Evolutionary conservation across 352 stramenopile genomes (phyloP).

Genomic region (Globisporangium okanoganense): DNA sequence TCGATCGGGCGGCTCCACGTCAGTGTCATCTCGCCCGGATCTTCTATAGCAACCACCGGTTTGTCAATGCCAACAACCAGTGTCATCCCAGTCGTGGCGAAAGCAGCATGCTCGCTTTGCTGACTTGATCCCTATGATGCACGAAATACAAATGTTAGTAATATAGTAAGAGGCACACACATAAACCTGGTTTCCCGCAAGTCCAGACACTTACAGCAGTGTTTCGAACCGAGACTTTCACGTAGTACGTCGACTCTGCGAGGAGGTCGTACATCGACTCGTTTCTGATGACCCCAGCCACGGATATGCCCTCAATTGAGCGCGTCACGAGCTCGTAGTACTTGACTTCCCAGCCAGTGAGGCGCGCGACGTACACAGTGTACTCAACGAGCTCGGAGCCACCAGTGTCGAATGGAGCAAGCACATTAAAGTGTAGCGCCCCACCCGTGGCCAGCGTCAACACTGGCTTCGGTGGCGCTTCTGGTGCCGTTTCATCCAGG

Average conservation of each 20-base stretch:
- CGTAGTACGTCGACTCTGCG: slow-evolving; percentile 29
- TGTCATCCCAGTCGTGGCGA: slow-evolving; percentile 29
- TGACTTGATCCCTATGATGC: slow-evolving; percentile 33
- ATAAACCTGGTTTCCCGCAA: background rate
- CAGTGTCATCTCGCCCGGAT: slow-evolving; percentile 45
- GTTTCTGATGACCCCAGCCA: slow-evolving; percentile 16
- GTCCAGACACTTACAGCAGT: slow-evolving; percentile 16
- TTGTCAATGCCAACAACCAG: slow-evolving; percentile 19
- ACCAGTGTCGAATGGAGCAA: slow-evolving; percentile 36
- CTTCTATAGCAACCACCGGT: slow-evolving; percentile 28
- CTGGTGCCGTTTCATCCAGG: slow-evolving; percentile 9
- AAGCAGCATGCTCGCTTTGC: slow-evolving; percentile 18
- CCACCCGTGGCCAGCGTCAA: slow-evolving; percentile 43
- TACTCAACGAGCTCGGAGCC: slow-evolving; percentile 30
- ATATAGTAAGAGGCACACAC: background rate
- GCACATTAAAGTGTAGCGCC: slow-evolving; percentile 30
- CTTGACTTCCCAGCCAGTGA: slow-evolving; percentile 11
- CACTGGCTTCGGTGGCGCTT: slow-evolving; percentile 18
- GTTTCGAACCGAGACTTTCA: slow-evolving; percentile 20
- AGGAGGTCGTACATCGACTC: slow-evolving; percentile 30
- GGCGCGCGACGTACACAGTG: slow-evolving; percentile 27
- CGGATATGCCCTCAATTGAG: slow-evolving; percentile 7
- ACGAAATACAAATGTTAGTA: background rate
- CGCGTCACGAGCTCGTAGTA: slow-evolving; percentile 17
- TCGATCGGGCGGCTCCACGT: slow-evolving; percentile 38